Evolutionary conservation across 2,329 filamentous ascomycete species (phyloP).

Genomic region (Penicillium sp.): DNA sequence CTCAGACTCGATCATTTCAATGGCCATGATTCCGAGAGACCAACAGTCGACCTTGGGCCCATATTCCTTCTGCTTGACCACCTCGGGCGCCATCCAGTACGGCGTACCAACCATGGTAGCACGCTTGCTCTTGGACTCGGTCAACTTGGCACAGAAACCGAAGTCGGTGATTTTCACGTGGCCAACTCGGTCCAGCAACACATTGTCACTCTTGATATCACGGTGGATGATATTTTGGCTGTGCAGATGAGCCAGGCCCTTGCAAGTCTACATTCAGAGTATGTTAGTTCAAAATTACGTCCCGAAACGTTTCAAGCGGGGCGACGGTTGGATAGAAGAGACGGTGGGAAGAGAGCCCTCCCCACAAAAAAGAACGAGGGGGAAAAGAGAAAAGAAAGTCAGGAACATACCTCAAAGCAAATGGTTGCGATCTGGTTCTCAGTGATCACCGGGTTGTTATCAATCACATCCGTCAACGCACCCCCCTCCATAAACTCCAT

Average conservation of each 20-base stretch:
- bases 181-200: slow-evolving; percentile 85
- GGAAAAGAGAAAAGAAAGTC: neutral
- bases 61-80: slow-evolving; percentile 99
- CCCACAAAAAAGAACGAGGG: neutral
- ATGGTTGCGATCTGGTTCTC: slow-evolving; percentile 98
- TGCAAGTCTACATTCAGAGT: slow-evolving; percentile 67
- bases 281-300: neutral
- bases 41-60: slow-evolving; percentile 98
- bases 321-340: too few species aligned
- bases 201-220: slow-evolving; percentile 99
- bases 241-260: slow-evolving; percentile 88
- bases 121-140: slow-evolving; percentile 92
- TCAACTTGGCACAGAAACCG: slow-evolving; percentile 97
- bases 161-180: slow-evolving; percentile 99
- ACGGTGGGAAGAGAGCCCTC: neutral
- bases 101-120: slow-evolving; percentile 98
- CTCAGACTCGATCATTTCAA: slow-evolving; percentile 99
- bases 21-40: slow-evolving; percentile 98
- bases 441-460: slow-evolving; percentile 89
- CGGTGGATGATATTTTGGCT: slow-evolving; percentile 95
- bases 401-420: slow-evolving; percentile 71
- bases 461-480: slow-evolving; percentile 94
- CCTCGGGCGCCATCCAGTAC: slow-evolving; percentile 99
- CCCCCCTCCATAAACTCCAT: slow-evolving; percentile 99
- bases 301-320: too few species aligned